Evolutionary conservation across 2,329 filamentous ascomycete genomes (phyloP).

Genomic region (Xylaria sp.): DNA sequence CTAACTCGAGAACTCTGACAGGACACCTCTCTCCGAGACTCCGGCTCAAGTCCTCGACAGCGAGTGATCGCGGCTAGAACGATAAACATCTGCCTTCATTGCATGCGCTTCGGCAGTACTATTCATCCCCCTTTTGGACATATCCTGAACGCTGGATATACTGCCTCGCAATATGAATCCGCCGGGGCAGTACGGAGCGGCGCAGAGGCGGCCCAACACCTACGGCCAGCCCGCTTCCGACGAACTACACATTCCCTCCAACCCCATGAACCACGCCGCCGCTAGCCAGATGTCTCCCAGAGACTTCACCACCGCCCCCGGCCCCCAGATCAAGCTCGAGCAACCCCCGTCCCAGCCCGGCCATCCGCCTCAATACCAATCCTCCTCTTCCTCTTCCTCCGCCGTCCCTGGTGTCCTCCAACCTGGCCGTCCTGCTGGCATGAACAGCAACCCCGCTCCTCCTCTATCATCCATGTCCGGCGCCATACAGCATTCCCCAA

Average conservation of each 20-base stretch:
- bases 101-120: neutral
- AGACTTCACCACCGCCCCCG: slow-evolving; percentile 55
- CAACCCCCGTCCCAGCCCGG: slow-evolving; percentile 53
- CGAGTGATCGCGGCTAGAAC: neutral
- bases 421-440: slow-evolving; percentile 59
- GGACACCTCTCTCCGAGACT: neutral
- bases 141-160: slow-evolving; percentile 22
- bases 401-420: slow-evolving; percentile 69
- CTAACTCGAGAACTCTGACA: neutral
- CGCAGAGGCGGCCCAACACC: slow-evolving; percentile 53
- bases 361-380: slow-evolving; percentile 54
- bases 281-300: slow-evolving; percentile 57
- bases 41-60: neutral
- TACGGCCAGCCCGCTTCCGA: slow-evolving; percentile 56
- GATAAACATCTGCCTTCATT: neutral
- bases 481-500: slow-evolving; percentile 54
- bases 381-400: slow-evolving; percentile 53
- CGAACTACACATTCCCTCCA: slow-evolving; percentile 65
- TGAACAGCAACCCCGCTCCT: slow-evolving; percentile 59
- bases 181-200: slow-evolving; percentile 50
- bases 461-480: slow-evolving; percentile 60
- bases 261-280: slow-evolving; percentile 54
- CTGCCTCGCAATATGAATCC: slow-evolving; percentile 51
- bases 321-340: slow-evolving; percentile 64
- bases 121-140: neutral